Evolutionary conservation across 352 stramenopile genomes (phyloP).

Genomic region (Paralagenidium karlingii): DNA sequence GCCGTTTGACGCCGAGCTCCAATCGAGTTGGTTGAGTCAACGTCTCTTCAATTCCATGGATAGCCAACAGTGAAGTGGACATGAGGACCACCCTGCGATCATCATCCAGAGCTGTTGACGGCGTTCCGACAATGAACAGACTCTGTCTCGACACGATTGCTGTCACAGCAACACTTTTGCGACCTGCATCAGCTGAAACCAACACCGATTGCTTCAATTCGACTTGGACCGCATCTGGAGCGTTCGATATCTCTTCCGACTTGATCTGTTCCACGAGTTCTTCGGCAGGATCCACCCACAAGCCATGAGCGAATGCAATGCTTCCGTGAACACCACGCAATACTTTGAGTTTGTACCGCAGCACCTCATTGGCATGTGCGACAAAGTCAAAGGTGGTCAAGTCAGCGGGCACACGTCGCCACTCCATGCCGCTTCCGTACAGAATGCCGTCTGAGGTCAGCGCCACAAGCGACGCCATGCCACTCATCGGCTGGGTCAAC

Average conservation of each 20-base stretch:
- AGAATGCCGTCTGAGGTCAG: constrained; percentile 65
- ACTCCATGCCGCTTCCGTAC: constrained; percentile 32
- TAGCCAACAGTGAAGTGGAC: constrained; percentile 21
- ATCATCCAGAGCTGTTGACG: too few species aligned
- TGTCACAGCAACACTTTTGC: constrained; percentile 20
- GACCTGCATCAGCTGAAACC: constrained; percentile 11
- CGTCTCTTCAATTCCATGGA: constrained; percentile 60
- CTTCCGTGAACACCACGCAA: constrained; percentile 28
- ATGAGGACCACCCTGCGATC: constrained; percentile 21
- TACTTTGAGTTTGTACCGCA: constrained; percentile 73
- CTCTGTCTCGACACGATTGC: constrained; percentile 29
- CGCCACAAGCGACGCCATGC: constrained; percentile 62
- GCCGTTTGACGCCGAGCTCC: constrained; percentile 34
- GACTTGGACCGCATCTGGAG: constrained; percentile 10
- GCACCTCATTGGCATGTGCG: constrained; percentile 42
- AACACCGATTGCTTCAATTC: constrained; percentile 19
- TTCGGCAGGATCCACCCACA: constrained; percentile 30
- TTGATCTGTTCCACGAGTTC: constrained; percentile 1
- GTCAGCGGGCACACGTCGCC: constrained; percentile 15
- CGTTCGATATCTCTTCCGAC: too few species aligned
- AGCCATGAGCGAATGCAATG: constrained; percentile 48
- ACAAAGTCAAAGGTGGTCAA: constrained; percentile 18
- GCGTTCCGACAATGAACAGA: constrained; percentile 44
- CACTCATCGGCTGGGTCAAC: constrained; percentile 60
- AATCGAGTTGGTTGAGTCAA: constrained; percentile 44